Evolutionary conservation across 495 filamentous ascomycete genomes (phyloP).

Genomic region (Penicillium cataractarum): DNA sequence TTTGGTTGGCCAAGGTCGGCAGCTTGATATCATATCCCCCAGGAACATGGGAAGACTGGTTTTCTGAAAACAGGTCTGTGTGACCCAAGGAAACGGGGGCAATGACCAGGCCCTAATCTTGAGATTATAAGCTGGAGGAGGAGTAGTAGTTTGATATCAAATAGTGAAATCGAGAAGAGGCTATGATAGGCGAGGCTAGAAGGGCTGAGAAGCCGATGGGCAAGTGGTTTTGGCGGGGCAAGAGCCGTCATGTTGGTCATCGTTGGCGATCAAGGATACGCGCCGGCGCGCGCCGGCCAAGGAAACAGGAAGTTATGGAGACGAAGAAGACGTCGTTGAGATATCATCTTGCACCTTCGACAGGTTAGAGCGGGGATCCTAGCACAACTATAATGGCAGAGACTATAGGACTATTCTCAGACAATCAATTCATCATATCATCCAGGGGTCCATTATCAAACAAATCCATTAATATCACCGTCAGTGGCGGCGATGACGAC

Average conservation of each 20-base stretch:
- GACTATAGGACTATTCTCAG: background rate
- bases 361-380: background rate
- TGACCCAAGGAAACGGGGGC: background rate
- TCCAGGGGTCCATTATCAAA: background rate
- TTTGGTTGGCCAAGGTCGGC: constrained; percentile 5
- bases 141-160: background rate
- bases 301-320: background rate
- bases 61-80: background rate
- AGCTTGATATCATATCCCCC: constrained; percentile 2
- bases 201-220: background rate
- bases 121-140: background rate
- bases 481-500: constrained; percentile 27
- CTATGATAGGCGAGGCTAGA: background rate
- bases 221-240: background rate
- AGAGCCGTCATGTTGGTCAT: background rate
- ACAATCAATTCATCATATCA: background rate
- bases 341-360: constrained; percentile 1
- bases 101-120: background rate
- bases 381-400: background rate
- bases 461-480: constrained; percentile 1
- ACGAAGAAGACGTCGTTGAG: background rate
- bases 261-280: background rate
- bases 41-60: background rate
- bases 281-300: constrained; percentile 2
- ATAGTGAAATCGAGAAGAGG: background rate